Evolutionary conservation across 495 filamentous ascomycete species (phyloP).

Genomic region (Lasiosphaeria ovina): DNA sequence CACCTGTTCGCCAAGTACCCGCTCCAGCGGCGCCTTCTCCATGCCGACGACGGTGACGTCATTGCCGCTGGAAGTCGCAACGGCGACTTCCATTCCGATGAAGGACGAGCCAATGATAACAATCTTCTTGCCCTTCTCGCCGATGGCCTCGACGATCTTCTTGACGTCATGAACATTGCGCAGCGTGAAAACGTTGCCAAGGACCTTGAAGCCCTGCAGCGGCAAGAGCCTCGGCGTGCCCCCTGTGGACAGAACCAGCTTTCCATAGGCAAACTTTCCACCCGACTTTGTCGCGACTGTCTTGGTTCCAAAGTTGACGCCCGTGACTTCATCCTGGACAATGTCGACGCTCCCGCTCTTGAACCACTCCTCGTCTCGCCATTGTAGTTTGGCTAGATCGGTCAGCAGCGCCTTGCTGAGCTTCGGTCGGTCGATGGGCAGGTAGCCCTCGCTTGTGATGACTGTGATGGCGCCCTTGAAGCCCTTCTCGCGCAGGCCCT

Average conservation of each 20-base stretch:
- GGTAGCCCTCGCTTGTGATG: slow-evolving; percentile 78
- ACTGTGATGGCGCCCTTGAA: slow-evolving; percentile 80
- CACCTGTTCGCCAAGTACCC: slow-evolving; percentile 78
- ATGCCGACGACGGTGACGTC: slow-evolving; percentile 88
- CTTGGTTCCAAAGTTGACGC: slow-evolving; percentile 72
- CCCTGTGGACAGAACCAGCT: slow-evolving; percentile 86
- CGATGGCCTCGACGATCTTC: slow-evolving; percentile 71
- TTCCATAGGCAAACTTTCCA: slow-evolving; percentile 71
- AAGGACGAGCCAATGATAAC: slow-evolving; percentile 90
- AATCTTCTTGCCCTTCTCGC: slow-evolving; percentile 85
- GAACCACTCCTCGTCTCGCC: slow-evolving; percentile 74
- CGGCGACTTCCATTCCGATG: slow-evolving; percentile 94
- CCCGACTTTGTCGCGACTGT: slow-evolving; percentile 70
- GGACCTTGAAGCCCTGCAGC: slow-evolving; percentile 78
- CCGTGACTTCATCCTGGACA: slow-evolving; percentile 68
- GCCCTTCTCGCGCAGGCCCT: slow-evolving; percentile 76
- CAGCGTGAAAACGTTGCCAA: slow-evolving; percentile 82
- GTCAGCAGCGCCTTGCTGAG: slow-evolving; percentile 89
- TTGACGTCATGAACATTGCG: slow-evolving; percentile 72
- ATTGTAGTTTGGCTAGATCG: slow-evolving; percentile 74
- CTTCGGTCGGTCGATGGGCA: slow-evolving; percentile 90
- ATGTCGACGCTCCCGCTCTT: slow-evolving; percentile 69
- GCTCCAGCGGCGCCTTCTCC: slow-evolving; percentile 82
- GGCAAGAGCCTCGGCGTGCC: slow-evolving; percentile 77
- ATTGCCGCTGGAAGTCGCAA: slow-evolving; percentile 69